These are phyloP conservation scores for Tetrapisispora nanseiensis DNA, from an alignment of 805 yeast genomes.

Conservation along the genomic window DNA sequence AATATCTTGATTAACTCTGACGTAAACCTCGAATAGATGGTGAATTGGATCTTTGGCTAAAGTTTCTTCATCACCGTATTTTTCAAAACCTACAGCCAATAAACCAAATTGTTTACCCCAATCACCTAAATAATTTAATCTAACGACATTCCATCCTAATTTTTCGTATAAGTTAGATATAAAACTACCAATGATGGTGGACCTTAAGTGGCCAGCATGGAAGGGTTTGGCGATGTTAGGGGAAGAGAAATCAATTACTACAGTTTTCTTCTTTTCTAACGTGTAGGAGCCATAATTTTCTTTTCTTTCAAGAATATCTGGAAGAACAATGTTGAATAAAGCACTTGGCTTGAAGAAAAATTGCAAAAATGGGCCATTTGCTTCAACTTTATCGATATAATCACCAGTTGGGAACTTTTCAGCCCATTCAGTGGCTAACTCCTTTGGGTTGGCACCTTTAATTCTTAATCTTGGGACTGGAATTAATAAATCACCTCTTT, in stretches of 20 bases:
- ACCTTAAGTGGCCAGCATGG: conserved; percentile 98
- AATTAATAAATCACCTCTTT: conserved; percentile 84
- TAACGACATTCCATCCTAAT: conserved; percentile 83
- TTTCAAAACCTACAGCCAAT: conserved; percentile 83
- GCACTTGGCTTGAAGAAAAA: conserved; percentile 67
- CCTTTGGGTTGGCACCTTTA: conserved; percentile 70
- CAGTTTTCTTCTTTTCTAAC: conserved; percentile 59
- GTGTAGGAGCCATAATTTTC: conserved; percentile 63
- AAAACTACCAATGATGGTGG: conserved; percentile 97
- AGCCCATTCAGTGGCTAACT: conserved; percentile 69
- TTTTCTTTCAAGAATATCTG: conserved; percentile 53
- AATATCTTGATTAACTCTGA: conserved; percentile 71
- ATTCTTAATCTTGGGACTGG: conserved; percentile 90
- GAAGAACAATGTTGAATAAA: conserved; percentile 57
- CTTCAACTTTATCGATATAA: conserved; percentile 57
- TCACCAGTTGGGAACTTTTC: conserved; percentile 63
- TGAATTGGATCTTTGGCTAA: conserved; percentile 75
- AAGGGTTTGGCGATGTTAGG: conserved; percentile 99
- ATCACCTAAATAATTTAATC: conserved; percentile 94
- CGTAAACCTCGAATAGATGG: conserved; percentile 92
- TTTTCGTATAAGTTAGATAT: conserved; percentile 80
- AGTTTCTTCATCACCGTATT: conserved; percentile 71
- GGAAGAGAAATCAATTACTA: conserved; percentile 84
- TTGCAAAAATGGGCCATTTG: conserved; percentile 87
- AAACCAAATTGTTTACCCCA: conserved; percentile 99